Conservation (phyloP, 352 stramenopile species). For the Phytophthora quininea region DNA sequence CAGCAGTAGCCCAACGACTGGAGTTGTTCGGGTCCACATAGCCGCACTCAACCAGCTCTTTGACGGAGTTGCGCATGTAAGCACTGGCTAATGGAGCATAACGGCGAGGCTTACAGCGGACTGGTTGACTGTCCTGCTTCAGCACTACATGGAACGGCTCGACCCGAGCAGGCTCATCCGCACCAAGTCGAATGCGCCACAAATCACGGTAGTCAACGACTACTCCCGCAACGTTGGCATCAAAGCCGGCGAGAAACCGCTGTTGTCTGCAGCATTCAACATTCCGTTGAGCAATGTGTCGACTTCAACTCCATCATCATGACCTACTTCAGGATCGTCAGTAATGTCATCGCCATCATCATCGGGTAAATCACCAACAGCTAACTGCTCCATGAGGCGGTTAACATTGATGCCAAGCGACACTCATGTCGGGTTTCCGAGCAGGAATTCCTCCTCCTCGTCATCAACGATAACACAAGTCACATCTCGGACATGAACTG, state of each 20-base stretch:
- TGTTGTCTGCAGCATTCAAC: background rate
- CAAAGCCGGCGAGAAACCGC: background rate
- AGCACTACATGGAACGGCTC: background rate
- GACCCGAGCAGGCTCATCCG: background rate
- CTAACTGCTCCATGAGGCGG: background rate
- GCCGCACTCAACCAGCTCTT: background rate
- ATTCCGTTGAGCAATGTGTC: background rate
- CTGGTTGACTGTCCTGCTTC: background rate
- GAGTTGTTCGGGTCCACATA: background rate
- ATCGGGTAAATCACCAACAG: background rate
- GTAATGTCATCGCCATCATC: background rate
- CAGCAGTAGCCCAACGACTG: background rate
- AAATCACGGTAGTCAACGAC: background rate
- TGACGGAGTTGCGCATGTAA: background rate
- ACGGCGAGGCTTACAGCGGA: background rate
- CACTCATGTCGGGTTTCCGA: background rate
- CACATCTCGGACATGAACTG: background rate
- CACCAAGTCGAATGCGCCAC: background rate
- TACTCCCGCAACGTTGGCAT: background rate
- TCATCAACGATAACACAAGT: background rate
- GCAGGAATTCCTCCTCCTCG: background rate
- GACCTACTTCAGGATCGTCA: background rate
- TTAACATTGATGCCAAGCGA: background rate
- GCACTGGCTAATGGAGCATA: background rate
- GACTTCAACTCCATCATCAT: background rate